A percentile compares a stretch with the other conserved stretches of the same genome.
Conservation (phyloP, 2,329 filamentous ascomycete species). For the Penicillium sp. region DNA sequence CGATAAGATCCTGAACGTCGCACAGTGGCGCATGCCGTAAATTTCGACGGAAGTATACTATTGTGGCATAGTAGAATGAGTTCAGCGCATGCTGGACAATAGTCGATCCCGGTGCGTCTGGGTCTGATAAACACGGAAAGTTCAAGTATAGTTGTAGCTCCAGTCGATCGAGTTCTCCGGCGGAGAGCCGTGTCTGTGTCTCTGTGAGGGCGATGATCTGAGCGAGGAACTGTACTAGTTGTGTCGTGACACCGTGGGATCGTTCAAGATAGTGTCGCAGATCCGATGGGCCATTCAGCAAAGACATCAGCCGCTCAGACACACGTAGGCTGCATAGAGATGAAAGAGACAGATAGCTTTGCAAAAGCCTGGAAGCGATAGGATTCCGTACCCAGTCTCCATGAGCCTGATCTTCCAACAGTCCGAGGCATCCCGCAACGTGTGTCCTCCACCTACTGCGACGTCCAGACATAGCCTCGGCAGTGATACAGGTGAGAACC, state of each 20-base stretch:
- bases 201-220: constrained; percentile 30
- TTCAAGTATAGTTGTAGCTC: constrained; percentile 33
- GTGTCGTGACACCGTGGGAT: constrained; percentile 31
- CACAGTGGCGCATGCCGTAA: constrained; percentile 26
- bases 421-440: constrained; percentile 23
- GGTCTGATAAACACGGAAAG: constrained; percentile 28
- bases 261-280: constrained; percentile 29
- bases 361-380: constrained; percentile 21
- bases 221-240: constrained; percentile 28
- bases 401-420: constrained; percentile 24
- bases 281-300: constrained; percentile 23
- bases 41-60: constrained; percentile 39
- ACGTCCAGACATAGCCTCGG: constrained; percentile 30
- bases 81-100: constrained; percentile 31
- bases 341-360: constrained; percentile 33
- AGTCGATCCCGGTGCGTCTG: constrained; percentile 15
- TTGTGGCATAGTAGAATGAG: constrained; percentile 40
- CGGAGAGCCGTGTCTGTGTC: constrained; percentile 12
- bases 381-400: constrained; percentile 20
- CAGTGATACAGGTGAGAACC: constrained; percentile 22
- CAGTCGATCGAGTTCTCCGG: constrained; percentile 30
- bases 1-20: constrained; percentile 34
- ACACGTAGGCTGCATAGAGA: constrained; percentile 31
- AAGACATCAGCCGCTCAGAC: constrained; percentile 22
- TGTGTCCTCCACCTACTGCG: constrained; percentile 27